phyloP scores from a whole-genome alignment of 1,139 yeast genomes.

The Taphrina confusa region DNA sequence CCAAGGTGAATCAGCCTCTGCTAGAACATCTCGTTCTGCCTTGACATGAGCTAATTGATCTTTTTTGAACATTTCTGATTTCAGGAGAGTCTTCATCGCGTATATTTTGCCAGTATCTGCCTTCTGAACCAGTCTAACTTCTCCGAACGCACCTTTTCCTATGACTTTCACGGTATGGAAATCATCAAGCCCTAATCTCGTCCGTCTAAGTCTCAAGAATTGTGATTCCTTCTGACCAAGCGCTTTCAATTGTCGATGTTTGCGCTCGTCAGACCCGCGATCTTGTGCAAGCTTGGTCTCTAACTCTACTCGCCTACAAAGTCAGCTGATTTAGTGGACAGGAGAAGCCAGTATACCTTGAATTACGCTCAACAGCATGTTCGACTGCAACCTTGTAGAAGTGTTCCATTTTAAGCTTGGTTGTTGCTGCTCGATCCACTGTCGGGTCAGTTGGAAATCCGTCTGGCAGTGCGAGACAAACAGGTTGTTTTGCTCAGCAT shows the following conservation, averaged over 20 bases:
- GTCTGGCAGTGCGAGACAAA: background rate
- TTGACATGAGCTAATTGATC: constrained; percentile 75
- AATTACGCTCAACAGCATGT: constrained; percentile 72
- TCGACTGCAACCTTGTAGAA: constrained; percentile 68
- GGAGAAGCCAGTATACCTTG: constrained; percentile 44
- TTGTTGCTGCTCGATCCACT: constrained; percentile 54
- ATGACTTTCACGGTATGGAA: constrained; percentile 70
- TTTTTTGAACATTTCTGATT: constrained; percentile 70
- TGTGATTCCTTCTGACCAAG: constrained; percentile 69
- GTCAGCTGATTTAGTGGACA: background rate
- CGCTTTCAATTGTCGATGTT: constrained; percentile 63
- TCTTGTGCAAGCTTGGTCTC: constrained; percentile 61
- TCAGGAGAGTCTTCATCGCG: constrained; percentile 73
- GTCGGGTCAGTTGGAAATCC: background rate
- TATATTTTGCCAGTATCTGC: constrained; percentile 71
- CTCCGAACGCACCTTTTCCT: constrained; percentile 79
- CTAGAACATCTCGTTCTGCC: constrained; percentile 74
- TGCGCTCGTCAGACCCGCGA: constrained; percentile 66
- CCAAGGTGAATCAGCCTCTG: constrained; percentile 77
- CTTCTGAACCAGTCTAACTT: constrained; percentile 70
- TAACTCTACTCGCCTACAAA: constrained; percentile 57
- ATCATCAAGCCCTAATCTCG: constrained; percentile 64
- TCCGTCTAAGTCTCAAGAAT: constrained; percentile 64
- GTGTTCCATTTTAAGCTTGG: constrained; percentile 64
- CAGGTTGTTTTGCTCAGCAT: constrained; percentile 26